These are phyloP conservation scores for Venturia pyrina DNA, from an alignment of 2,329 filamentous ascomycete genomes.

Conservation along the genomic window DNA sequence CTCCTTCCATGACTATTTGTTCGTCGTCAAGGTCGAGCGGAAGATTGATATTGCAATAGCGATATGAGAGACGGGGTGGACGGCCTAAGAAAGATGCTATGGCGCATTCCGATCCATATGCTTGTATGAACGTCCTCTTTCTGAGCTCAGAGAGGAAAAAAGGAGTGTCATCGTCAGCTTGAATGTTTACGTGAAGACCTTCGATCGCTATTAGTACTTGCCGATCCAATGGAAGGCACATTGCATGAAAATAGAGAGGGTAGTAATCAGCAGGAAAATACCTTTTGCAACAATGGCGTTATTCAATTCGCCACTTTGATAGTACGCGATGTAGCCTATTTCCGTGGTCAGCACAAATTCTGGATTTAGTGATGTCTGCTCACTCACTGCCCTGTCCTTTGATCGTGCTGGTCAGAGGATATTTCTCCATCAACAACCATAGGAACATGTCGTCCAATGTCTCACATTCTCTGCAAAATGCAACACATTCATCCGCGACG, in stretches of 20 bases:
- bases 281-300: slow-evolving; percentile 26
- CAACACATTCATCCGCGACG: slow-evolving; percentile 22
- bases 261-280: not conserved
- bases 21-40: slow-evolving; percentile 46
- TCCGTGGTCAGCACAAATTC: slow-evolving; percentile 14
- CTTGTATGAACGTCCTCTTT: slow-evolving; percentile 24
- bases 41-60: slow-evolving; percentile 43
- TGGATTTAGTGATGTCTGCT: slow-evolving; percentile 14
- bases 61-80: slow-evolving; percentile 42
- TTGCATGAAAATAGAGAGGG: not conserved
- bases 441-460: slow-evolving; percentile 25
- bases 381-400: slow-evolving; percentile 20
- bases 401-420: slow-evolving; percentile 19
- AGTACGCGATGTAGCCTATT: slow-evolving; percentile 22
- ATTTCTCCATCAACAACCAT: slow-evolving; percentile 25
- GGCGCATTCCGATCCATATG: slow-evolving; percentile 37
- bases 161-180: slow-evolving; percentile 22
- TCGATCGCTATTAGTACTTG: not conserved
- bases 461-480: slow-evolving; percentile 24
- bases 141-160: slow-evolving; percentile 27
- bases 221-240: not conserved
- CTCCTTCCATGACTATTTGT: slow-evolving; percentile 35
- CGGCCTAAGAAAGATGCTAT: slow-evolving; percentile 43
- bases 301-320: slow-evolving; percentile 22
- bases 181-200: slow-evolving; percentile 24